Evolutionary conservation across 2,329 filamentous ascomycete species (phyloP).

Genomic region (Hypoxylon sp.): DNA sequence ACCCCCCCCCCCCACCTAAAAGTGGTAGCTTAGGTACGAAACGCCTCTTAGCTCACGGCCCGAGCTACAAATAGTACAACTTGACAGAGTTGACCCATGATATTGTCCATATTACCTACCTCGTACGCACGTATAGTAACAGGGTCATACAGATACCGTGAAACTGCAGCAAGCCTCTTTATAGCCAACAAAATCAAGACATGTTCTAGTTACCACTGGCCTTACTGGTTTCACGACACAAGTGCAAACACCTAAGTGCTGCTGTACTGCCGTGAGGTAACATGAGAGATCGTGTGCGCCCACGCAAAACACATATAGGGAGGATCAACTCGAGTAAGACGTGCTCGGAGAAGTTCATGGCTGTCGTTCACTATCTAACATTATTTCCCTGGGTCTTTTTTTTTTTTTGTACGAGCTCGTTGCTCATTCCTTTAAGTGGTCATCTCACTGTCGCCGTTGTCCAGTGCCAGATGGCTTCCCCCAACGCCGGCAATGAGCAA

Average conservation of each 20-base stretch:
- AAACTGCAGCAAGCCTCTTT: not conserved
- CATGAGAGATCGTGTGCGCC: conserved; percentile 1
- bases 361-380: conserved; percentile 32
- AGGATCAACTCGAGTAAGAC: not conserved
- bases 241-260: not conserved
- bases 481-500: conserved; percentile 44
- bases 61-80: no score
- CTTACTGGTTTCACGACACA: not conserved
- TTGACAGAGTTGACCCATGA: conserved; percentile 12
- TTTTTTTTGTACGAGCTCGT: conserved; percentile 18
- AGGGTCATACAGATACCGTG: not conserved
- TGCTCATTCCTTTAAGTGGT: conserved; percentile 24
- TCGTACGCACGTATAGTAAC: no score
- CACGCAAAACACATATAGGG: not conserved
- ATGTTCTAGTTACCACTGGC: not conserved
- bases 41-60: conserved; percentile 21
- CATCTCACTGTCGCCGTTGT: conserved; percentile 11
- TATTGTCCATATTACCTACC: no score
- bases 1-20: no score
- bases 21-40: conserved; percentile 14
- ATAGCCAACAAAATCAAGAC: not conserved
- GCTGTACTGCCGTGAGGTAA: not conserved
- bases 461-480: conserved; percentile 26
- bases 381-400: conserved; percentile 30
- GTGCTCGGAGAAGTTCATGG: conserved; percentile 18